phyloP scores from a whole-genome alignment of 1,139 yeast genomes.

The Wickerhamomyces sp. region DNA sequence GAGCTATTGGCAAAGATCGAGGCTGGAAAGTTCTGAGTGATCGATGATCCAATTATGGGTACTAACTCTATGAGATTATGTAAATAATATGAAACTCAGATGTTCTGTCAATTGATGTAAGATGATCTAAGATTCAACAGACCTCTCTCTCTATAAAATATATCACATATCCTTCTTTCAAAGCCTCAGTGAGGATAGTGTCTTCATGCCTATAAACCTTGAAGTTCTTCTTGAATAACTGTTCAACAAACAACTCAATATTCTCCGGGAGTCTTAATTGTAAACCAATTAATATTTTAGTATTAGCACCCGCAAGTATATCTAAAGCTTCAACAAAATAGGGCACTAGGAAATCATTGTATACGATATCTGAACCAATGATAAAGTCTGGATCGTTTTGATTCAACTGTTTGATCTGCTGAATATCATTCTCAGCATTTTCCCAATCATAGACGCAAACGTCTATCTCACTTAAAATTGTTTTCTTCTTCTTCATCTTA shows the following conservation, averaged over 20 bases:
- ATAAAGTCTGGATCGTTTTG: conserved; percentile 37
- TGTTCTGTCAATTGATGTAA: no score
- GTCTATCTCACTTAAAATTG: conserved; percentile 27
- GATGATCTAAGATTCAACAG: background rate
- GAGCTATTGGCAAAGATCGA: conserved; percentile 52
- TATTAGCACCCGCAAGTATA: conserved; percentile 29
- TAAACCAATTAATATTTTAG: conserved; percentile 43
- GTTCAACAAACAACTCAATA: conserved; percentile 41
- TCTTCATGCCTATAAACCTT: conserved; percentile 39
- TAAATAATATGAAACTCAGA: no score
- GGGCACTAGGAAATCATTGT: conserved; percentile 57
- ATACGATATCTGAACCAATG: conserved; percentile 66
- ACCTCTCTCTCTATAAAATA: conserved; percentile 29
- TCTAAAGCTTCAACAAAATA: conserved; percentile 43
- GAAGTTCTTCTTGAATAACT: conserved; percentile 37
- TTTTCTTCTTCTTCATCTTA: background rate
- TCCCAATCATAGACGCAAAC: conserved; percentile 68
- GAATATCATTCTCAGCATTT: conserved; percentile 32
- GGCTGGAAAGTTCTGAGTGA: conserved; percentile 9
- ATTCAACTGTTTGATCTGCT: conserved; percentile 21
- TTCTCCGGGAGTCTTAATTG: conserved; percentile 55
- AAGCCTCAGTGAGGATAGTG: conserved; percentile 26
- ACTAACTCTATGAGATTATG: background rate
- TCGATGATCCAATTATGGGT: background rate
- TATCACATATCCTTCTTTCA: conserved; percentile 39